Base-by-base conservation (phyloP, 164 flowering plant genomes). In the Warburgia ugandensis region DNA sequence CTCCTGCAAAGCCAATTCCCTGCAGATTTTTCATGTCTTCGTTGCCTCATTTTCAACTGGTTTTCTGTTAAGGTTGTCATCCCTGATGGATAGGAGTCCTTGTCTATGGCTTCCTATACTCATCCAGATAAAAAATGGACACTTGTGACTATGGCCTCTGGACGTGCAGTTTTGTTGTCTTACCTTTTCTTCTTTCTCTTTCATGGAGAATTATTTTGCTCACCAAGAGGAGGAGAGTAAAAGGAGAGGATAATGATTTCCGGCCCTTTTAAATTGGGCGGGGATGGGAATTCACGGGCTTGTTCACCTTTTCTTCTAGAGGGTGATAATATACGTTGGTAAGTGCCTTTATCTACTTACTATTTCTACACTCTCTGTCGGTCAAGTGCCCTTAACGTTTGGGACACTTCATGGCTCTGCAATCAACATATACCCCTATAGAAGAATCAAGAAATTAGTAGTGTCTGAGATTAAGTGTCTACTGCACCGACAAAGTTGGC, bases 291-390 rank as follows among this genome's bases (percentile, higher is more conserved):
- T 13, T 39, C 43, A 39, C 6, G 45, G 40, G 22, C 19, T 37
- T 38, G 43, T 41, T 17, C 48, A 50, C 42, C 36, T 45, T 54
- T 38, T 38, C 45, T 40, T 38, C 59, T 38, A 50, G 43, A 6
- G 59, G 27, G 42, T 65, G 55, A 50, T 54, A 23, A 45, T 52
- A 59, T 35, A 29, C 48, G 52, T 23, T 37, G 50, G 43, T 43
- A 30, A 31, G 50, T 25, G 52, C 54, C 58, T 58, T 42, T 58
- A 60, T 72, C 77, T 30, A 55, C 47, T 64, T 10, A 68, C 72
- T 66, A 67, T 64, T 60, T 32, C 29, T 20, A 45, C 63, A 63
- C 67, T 64, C 59, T n/a, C 61, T 68, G 77, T 62, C 64, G 66
- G 61, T 54, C 53, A 28, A 65, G 47, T 68, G 73, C 53, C 64